Percentiles rank a stretch among this genome's conserved stretches.
These are phyloP conservation scores for Aspergillus proliferans DNA, from an alignment of 2,329 filamentous ascomycete genomes.

Conservation along the genomic window DNA sequence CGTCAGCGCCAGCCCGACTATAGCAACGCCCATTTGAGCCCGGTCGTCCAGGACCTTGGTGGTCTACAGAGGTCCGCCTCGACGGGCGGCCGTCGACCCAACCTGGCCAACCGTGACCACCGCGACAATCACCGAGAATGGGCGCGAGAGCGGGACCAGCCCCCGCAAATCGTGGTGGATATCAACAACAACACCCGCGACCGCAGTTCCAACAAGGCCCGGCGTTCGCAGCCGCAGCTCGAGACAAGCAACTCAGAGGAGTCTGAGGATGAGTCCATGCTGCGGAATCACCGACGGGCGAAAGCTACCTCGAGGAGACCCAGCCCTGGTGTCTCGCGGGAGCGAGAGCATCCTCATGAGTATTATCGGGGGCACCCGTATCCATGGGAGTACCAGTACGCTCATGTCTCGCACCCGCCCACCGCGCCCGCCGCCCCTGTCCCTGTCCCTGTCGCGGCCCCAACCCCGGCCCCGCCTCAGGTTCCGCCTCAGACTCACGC, in stretches of 20 bases:
- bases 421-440: background rate
- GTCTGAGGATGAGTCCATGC: conserved; percentile 15
- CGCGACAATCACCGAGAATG: conserved; percentile 5
- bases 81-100: conserved; percentile 26
- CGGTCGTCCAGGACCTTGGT: conserved; percentile 16
- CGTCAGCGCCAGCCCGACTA: conserved; percentile 22
- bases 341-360: background rate
- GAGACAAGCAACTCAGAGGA: conserved; percentile 3
- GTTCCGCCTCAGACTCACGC: background rate
- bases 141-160: conserved; percentile 1
- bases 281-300: conserved; percentile 8
- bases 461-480: background rate
- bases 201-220: conserved; percentile 21
- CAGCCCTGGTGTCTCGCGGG: conserved; percentile 18
- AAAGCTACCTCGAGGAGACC: conserved; percentile 19
- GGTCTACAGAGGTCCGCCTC: conserved; percentile 30
- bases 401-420: background rate
- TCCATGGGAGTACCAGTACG: background rate
- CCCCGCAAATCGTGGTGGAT: conserved; percentile 28
- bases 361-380: background rate
- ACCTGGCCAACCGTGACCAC: conserved; percentile 3
- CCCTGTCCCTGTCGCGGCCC: background rate
- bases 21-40: conserved; percentile 21
- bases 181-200: conserved; percentile 27
- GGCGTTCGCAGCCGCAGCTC: conserved; percentile 15